A percentile compares a stretch with the other conserved stretches of the same genome.
Conservation (phyloP, 2,329 filamentous ascomycete species). For the Ophiostoma triangulosporum region DNA sequence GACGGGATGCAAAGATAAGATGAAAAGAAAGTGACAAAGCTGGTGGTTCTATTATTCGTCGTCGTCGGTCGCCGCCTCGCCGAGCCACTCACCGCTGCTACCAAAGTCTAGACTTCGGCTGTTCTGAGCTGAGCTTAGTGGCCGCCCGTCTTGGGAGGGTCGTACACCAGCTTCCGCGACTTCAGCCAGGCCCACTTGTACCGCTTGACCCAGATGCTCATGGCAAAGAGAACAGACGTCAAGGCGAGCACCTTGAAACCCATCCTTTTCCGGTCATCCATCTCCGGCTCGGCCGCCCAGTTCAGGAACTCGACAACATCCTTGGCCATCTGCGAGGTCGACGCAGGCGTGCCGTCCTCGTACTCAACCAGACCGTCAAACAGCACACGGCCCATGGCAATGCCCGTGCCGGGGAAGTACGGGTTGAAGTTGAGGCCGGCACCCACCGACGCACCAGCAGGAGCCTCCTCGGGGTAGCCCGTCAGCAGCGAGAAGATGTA, state of each 20-base stretch:
- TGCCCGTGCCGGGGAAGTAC: conserved; percentile 98
- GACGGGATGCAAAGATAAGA: not conserved
- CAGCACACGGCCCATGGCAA: conserved; percentile 96
- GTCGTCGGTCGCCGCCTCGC: not conserved
- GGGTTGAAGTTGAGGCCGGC: conserved; percentile 99
- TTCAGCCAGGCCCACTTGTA: conserved; percentile 99
- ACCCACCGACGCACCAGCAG: conserved; percentile 73
- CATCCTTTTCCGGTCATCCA: conserved; percentile 99
- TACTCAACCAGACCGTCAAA: conserved; percentile 98
- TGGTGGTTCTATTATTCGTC: conserved; percentile 1
- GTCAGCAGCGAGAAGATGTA: conserved; percentile 97
- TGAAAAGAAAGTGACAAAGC: not conserved
- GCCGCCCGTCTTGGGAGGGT: conserved; percentile 44
- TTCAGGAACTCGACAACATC: conserved; percentile 98
- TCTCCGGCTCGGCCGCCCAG: conserved; percentile 97
- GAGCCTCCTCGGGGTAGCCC: conserved; percentile 92
- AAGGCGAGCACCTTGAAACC: conserved; percentile 90
- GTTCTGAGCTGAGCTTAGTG: not conserved
- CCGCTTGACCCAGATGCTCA: conserved; percentile 96
- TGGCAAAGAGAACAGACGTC: conserved; percentile 61
- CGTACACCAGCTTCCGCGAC: conserved; percentile 85
- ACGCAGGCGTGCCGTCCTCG: conserved; percentile 87
- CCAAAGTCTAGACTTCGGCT: not conserved
- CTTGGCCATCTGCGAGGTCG: conserved; percentile 99
- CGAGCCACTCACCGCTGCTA: not conserved